These are phyloP conservation scores for Panaeolus cyanescens DNA, from an alignment of 768 basidiomycete genomes.

Conservation along the genomic window DNA sequence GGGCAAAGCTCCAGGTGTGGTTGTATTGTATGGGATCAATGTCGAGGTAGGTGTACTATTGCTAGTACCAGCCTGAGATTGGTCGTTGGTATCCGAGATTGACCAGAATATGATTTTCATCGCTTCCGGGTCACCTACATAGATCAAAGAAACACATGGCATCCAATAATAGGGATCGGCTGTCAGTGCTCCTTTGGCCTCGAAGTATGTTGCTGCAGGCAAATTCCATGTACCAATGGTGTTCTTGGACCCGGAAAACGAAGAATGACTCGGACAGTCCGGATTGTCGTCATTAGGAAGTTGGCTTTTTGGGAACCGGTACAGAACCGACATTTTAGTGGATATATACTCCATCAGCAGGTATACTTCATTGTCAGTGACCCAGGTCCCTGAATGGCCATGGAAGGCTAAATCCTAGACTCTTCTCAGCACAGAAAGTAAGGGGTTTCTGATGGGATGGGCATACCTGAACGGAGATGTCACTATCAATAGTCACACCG, in stretches of 20 bases:
- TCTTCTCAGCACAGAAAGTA: background rate
- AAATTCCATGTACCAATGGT: background rate
- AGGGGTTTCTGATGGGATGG: too few species aligned
- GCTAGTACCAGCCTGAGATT: background rate
- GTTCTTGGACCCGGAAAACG: background rate
- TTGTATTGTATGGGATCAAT: background rate
- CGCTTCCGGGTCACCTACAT: background rate
- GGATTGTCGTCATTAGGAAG: slow-evolving; percentile 21
- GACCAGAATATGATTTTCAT: slow-evolving; percentile 22
- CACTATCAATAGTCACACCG: background rate
- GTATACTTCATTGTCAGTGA: slow-evolving; percentile 17
- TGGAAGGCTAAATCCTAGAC: slow-evolving; percentile 8
- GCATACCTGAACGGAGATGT: background rate
- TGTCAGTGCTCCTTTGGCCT: slow-evolving; percentile 19
- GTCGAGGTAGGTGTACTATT: background rate
- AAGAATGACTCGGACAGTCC: slow-evolving; percentile 10
- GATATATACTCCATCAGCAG: slow-evolving; percentile 18
- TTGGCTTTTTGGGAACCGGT: slow-evolving; percentile 14
- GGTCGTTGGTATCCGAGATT: background rate
- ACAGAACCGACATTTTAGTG: slow-evolving; percentile 9
- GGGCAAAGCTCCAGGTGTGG: background rate
- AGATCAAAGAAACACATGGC: slow-evolving; percentile 18
- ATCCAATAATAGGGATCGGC: slow-evolving; percentile 19
- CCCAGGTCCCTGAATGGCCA: slow-evolving; percentile 23
- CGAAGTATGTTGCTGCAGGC: background rate